Conservation (phyloP, 2,329 filamentous ascomycete species). For the Pseudogymnoascus sp. region DNA sequence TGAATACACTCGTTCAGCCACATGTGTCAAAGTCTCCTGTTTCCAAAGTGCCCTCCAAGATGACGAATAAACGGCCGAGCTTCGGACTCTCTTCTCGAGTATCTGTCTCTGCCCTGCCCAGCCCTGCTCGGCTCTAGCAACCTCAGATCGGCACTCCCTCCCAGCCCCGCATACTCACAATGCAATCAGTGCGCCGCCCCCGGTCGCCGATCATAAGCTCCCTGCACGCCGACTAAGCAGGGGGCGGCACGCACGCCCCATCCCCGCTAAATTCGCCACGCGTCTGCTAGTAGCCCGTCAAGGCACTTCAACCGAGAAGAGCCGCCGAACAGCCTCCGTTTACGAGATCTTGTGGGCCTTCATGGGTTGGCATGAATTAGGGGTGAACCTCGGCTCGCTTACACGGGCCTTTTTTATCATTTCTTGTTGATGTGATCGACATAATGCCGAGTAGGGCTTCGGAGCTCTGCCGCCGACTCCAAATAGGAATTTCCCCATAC, state of each 20-base stretch:
- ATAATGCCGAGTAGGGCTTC: background rate
- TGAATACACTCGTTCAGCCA: background rate
- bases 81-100: background rate
- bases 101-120: background rate
- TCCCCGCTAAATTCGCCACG: background rate
- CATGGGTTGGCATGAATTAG: background rate
- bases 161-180: background rate
- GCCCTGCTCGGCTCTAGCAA: background rate
- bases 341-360: background rate
- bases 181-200: background rate
- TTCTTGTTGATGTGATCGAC: background rate
- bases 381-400: background rate
- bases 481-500: too few relatives aligned
- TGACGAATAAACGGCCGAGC: background rate
- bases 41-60: background rate
- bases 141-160: background rate
- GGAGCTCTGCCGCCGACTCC: background rate
- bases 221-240: background rate
- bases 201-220: background rate
- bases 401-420: background rate
- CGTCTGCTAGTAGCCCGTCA: background rate
- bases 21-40: background rate
- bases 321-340: background rate
- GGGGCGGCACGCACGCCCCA: slow-evolving; percentile 1
- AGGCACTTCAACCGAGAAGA: background rate